Percentiles rank a stretch among this genome's conserved stretches.
These are phyloP conservation scores for Aspergillus sojae DNA, from an alignment of 2,329 filamentous ascomycete genomes.

Conservation along the genomic window DNA sequence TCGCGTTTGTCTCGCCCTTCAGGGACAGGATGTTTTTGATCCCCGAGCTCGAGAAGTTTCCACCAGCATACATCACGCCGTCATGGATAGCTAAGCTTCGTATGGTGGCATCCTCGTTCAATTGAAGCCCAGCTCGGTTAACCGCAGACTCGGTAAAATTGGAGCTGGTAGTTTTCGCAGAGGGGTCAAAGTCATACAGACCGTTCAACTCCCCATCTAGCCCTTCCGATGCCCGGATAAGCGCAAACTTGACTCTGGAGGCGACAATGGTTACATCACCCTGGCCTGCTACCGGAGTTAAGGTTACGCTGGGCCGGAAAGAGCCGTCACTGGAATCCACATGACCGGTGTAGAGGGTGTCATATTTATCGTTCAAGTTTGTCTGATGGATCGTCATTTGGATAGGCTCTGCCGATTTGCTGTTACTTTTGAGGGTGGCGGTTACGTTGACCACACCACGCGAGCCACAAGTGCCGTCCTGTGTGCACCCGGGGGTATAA, in stretches of 20 bases:
- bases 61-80: constrained; percentile 73
- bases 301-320: constrained; percentile 79
- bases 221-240: constrained; percentile 63
- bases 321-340: constrained; percentile 73
- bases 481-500: constrained; percentile 87
- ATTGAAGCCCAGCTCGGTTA: constrained; percentile 72
- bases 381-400: constrained; percentile 77
- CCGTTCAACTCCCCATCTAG: constrained; percentile 79
- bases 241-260: constrained; percentile 77
- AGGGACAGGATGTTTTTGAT: constrained; percentile 79
- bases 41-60: constrained; percentile 74
- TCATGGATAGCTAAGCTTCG: constrained; percentile 67
- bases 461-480: constrained; percentile 73
- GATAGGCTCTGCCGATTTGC: constrained; percentile 52
- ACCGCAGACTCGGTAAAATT: constrained; percentile 74
- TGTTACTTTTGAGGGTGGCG: constrained; percentile 62
- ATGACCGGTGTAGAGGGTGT: constrained; percentile 83
- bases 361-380: constrained; percentile 96
- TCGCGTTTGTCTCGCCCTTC: constrained; percentile 59
- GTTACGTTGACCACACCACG: constrained; percentile 84
- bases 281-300: constrained; percentile 67
- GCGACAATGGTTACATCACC: constrained; percentile 79
- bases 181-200: constrained; percentile 84
- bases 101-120: constrained; percentile 69
- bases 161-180: constrained; percentile 54